These are phyloP conservation scores for Sporodiniella umbellata DNA, from an alignment of 371 early-diverging fungal genomes.

Conservation along the genomic window DNA sequence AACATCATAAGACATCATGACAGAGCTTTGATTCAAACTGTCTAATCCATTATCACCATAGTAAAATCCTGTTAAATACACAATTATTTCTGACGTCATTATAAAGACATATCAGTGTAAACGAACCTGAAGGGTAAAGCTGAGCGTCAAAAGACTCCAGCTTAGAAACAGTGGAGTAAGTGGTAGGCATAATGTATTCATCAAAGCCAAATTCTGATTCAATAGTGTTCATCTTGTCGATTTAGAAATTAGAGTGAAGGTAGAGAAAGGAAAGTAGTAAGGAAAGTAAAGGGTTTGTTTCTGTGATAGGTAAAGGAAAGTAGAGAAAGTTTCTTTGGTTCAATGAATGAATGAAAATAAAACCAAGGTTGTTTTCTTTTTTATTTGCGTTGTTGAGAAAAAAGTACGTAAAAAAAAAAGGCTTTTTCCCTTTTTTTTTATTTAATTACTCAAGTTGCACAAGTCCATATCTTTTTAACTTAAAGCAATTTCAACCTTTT, in stretches of 20 bases:
- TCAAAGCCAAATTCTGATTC: constrained; percentile 46
- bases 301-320: not conserved
- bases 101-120: not conserved
- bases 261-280: not conserved
- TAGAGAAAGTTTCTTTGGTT: not conserved
- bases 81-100: constrained; percentile 10
- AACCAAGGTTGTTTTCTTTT: constrained; percentile 3
- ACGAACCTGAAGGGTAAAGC: constrained; percentile 39
- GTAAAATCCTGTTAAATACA: constrained; percentile 10
- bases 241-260: not conserved
- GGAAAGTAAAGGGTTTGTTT: constrained; percentile 11
- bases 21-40: constrained; percentile 10
- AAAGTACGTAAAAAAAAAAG: constrained; percentile 9
- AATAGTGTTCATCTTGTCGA: constrained; percentile 16
- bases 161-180: constrained; percentile 32
- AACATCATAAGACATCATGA: constrained; percentile 22
- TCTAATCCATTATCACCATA: constrained; percentile 25
- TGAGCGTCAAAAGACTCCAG: constrained; percentile 39
- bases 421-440: not conserved
- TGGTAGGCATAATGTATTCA: constrained; percentile 46
- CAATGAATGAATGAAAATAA: constrained; percentile 17
- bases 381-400: constrained; percentile 2
- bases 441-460: constrained; percentile 1
- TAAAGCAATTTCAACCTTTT: constrained; percentile 1
- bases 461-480: not conserved